Evolutionary conservation across 176 grass and related monocot genomes (phyloP).

Genomic region (Lolium perenne): DNA sequence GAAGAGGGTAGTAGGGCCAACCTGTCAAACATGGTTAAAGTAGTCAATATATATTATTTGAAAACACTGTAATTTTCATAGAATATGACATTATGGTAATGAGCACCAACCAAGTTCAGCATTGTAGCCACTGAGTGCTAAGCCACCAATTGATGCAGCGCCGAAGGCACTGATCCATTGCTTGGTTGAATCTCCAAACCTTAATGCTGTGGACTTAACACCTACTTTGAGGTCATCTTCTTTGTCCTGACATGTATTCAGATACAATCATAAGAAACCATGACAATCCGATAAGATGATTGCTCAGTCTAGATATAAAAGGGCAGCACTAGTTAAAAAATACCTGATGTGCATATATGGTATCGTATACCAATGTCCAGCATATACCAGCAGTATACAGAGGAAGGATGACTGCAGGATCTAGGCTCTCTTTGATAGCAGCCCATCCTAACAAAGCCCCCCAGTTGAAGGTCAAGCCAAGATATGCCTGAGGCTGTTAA

Average conservation of each 20-base stretch:
- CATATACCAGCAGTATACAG: conserved; percentile 82
- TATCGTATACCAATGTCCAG: conserved; percentile 95
- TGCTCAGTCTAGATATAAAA: conserved; percentile 22
- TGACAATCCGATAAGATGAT: background rate
- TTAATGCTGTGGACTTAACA: conserved; percentile 91
- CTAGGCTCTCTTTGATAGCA: conserved; percentile 78
- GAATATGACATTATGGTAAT: background rate
- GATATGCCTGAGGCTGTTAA: conserved; percentile 85
- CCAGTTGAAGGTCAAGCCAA: conserved; percentile 96
- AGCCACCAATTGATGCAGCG: conserved; percentile 59
- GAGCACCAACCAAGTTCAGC: conserved; percentile 72
- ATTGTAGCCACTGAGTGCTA: conserved; percentile 75
- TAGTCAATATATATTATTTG: conserved; percentile 26
- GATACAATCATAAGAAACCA: conserved; percentile 14
- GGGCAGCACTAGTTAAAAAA: background rate
- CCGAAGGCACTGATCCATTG: conserved; percentile 78
- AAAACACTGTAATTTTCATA: background rate
- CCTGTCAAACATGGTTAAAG: conserved; percentile 55
- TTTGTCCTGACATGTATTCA: conserved; percentile 64
- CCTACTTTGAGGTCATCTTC: conserved; percentile 88
- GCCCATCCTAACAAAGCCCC: conserved; percentile 89
- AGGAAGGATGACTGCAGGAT: conserved; percentile 71
- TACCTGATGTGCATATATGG: conserved; percentile 98
- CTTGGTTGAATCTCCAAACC: conserved; percentile 78
- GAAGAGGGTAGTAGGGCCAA: conserved; percentile 82